phyloP scores from a whole-genome alignment of 1,284 basidiomycete genomes.

The Hemileia vastatrix region DNA sequence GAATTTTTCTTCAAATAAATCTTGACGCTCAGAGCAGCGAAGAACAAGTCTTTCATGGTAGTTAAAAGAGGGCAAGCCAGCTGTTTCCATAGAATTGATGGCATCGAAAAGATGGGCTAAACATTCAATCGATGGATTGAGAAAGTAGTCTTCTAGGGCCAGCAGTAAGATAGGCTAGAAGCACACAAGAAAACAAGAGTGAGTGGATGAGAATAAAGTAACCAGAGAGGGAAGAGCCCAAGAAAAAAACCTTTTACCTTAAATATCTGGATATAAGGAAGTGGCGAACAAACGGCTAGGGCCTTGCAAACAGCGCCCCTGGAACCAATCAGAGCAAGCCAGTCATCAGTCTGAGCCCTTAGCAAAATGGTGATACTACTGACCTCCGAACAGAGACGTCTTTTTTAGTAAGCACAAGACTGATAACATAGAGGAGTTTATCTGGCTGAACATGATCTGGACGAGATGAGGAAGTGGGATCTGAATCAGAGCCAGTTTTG shows the following conservation, averaged over 20 bases:
- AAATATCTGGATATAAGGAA: constrained; percentile 96
- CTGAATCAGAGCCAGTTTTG: constrained; percentile 44
- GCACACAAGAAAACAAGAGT: constrained; percentile 3
- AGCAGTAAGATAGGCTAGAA: constrained; percentile 76
- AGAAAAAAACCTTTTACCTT: constrained; percentile 55
- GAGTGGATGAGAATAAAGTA: not conserved
- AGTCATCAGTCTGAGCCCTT: not conserved
- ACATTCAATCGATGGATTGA: constrained; percentile 73
- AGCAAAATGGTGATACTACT: constrained; percentile 34
- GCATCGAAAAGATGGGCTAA: constrained; percentile 80
- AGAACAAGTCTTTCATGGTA: constrained; percentile 78
- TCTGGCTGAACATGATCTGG: not conserved
- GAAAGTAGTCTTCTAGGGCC: constrained; percentile 91
- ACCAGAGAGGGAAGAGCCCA: constrained; percentile 10
- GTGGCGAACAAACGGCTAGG: constrained; percentile 85
- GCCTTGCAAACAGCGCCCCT: constrained; percentile 94
- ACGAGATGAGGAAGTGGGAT: not conserved
- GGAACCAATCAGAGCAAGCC: not conserved
- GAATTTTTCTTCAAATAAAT: constrained; percentile 71
- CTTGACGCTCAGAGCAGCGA: constrained; percentile 77
- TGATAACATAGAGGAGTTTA: constrained; percentile 63
- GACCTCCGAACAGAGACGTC: constrained; percentile 76
- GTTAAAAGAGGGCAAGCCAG: constrained; percentile 63
- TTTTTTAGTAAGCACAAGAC: constrained; percentile 88
- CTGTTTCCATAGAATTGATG: constrained; percentile 82